A percentile compares a stretch with the other conserved stretches of the same genome.
Evolutionary conservation across 2,329 filamentous ascomycete genomes (phyloP).

Genomic region (Colletotrichum chrysophilum): DNA sequence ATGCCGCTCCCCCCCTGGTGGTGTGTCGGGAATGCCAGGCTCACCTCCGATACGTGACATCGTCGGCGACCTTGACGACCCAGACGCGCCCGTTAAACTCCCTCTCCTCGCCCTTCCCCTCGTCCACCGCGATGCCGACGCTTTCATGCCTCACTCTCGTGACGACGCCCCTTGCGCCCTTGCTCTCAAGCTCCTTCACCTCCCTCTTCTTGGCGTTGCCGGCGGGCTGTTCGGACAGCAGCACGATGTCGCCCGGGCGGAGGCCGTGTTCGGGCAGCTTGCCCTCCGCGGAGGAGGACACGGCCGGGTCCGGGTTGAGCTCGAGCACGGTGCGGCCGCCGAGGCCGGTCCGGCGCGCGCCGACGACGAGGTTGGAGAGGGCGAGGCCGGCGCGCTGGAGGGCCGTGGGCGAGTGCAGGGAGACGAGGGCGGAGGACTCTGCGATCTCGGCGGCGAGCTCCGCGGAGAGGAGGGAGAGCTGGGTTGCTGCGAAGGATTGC

Average conservation of each 20-base stretch:
- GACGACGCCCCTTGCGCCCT: slow-evolving; percentile 74
- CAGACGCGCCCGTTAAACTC: slow-evolving; percentile 57
- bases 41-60: slow-evolving; percentile 68
- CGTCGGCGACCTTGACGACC: slow-evolving; percentile 71
- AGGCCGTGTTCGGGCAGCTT: slow-evolving; percentile 78
- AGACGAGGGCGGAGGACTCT: slow-evolving; percentile 72
- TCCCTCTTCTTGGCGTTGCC: slow-evolving; percentile 76
- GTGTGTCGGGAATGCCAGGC: too few species aligned
- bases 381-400: slow-evolving; percentile 82
- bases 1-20: not conserved
- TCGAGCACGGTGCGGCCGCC: slow-evolving; percentile 92
- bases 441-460: slow-evolving; percentile 77
- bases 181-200: slow-evolving; percentile 72
- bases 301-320: slow-evolving; percentile 75
- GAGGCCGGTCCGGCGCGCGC: slow-evolving; percentile 82
- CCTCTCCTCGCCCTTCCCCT: slow-evolving; percentile 58
- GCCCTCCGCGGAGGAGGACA: slow-evolving; percentile 43
- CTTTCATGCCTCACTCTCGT: slow-evolving; percentile 63
- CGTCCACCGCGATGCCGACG: slow-evolving; percentile 73
- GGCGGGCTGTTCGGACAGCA: slow-evolving; percentile 75
- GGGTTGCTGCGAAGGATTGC: slow-evolving; percentile 70
- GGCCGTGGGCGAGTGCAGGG: slow-evolving; percentile 69
- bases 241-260: slow-evolving; percentile 78
- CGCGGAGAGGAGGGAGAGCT: slow-evolving; percentile 71
- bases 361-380: slow-evolving; percentile 75